Evolutionary conservation across 129 eudicot species (phyloP).

Genomic region (Chrysanthemum lavandulifolium): DNA sequence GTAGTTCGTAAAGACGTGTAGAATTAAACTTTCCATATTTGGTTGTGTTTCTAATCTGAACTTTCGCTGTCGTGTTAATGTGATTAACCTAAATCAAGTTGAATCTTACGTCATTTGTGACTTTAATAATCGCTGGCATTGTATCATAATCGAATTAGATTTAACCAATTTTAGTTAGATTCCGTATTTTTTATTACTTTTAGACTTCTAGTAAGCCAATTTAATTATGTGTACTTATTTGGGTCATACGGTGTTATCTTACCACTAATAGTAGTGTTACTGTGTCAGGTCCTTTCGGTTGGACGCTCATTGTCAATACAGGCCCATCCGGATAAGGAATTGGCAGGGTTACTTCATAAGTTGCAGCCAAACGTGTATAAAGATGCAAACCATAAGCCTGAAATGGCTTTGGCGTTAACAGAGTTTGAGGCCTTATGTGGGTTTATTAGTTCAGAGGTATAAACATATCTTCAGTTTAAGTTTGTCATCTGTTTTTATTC

Average conservation of each 20-base stretch:
- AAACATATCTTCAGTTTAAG: background rate
- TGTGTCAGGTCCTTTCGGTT: conserved; percentile 82
- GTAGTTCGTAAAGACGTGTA: background rate
- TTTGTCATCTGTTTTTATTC: background rate
- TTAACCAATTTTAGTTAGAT: no score
- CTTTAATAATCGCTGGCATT: background rate
- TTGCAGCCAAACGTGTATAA: conserved; percentile 62
- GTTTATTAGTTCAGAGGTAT: conserved; percentile 70
- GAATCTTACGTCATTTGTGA: background rate
- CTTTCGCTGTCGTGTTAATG: conserved; percentile 1
- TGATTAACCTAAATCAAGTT: background rate
- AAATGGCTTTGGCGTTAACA: conserved; percentile 90
- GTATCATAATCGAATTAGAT: background rate
- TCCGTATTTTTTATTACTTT: no score
- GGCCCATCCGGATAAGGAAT: conserved; percentile 85
- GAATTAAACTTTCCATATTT: conserved; percentile 19
- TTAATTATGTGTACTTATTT: background rate
- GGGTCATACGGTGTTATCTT: conserved; percentile 4
- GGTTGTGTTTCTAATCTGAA: background rate
- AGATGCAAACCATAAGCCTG: conserved; percentile 95
- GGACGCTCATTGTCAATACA: conserved; percentile 84
- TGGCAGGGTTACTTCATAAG: conserved; percentile 62
- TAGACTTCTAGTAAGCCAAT: no score
- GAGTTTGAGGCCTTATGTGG: conserved; percentile 93
- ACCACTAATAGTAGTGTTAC: background rate